Evolutionary conservation across 805 yeast genomes (phyloP).

Genomic region (Ogataea pini): DNA sequence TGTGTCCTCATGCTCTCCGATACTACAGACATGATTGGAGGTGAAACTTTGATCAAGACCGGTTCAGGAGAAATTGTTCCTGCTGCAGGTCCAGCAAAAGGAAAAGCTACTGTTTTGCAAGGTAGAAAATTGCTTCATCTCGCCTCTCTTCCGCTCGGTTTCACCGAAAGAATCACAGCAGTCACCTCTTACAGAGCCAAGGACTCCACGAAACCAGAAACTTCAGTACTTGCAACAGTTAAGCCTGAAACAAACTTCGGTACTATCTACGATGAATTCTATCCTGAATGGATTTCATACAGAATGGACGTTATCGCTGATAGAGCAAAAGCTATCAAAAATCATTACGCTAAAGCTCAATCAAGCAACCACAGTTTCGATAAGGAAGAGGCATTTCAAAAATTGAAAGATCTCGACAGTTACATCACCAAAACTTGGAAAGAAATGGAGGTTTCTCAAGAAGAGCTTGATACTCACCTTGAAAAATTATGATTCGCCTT

Average conservation of each 20-base stretch:
- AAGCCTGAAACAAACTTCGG: conserved; percentile 41
- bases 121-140: conserved; percentile 48
- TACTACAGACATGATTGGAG: conserved; percentile 59
- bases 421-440: conserved; percentile 34
- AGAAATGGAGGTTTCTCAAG: conserved; percentile 37
- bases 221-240: conserved; percentile 42
- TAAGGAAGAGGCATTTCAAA: conserved; percentile 38
- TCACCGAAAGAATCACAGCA: conserved; percentile 44
- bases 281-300: conserved; percentile 42
- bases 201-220: conserved; percentile 38
- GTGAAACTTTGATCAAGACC: conserved; percentile 56
- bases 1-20: conserved; percentile 65
- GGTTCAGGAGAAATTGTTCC: conserved; percentile 40
- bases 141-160: conserved; percentile 46
- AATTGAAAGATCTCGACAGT: conserved; percentile 32
- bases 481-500: neutral
- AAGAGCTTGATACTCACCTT: conserved; percentile 22
- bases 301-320: conserved; percentile 38
- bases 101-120: conserved; percentile 52
- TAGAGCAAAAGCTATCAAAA: conserved; percentile 33
- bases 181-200: conserved; percentile 46
- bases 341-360: conserved; percentile 25
- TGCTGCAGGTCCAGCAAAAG: conserved; percentile 45
- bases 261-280: conserved; percentile 40
- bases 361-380: conserved; percentile 36